Percentiles rank a stretch among this genome's conserved stretches.
phyloP scores from a whole-genome alignment of 1,284 basidiomycete species.

The Coniophora puteana region DNA sequence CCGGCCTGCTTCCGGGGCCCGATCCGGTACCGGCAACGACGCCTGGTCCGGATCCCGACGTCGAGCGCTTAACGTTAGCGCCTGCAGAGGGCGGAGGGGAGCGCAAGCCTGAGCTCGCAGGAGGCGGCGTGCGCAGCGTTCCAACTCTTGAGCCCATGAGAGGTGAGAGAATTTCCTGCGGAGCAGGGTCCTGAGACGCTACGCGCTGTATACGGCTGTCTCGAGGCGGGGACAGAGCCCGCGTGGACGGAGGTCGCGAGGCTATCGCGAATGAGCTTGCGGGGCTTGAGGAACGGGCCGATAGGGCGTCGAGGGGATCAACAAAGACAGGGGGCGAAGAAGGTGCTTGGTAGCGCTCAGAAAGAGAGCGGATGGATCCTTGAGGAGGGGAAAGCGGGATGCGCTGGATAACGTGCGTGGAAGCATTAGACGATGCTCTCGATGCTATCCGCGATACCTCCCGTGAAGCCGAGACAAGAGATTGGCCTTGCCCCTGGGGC shows the following conservation, averaged over 20 bases:
- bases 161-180: slow-evolving; percentile 5
- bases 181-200: not conserved
- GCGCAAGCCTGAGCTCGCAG: no score
- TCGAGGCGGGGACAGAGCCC: not conserved
- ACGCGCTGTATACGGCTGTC: not conserved
- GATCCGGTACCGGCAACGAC: no score
- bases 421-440: slow-evolving; percentile 12
- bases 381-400: no score
- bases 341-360: slow-evolving; percentile 28
- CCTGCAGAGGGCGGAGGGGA: no score
- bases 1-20: no score
- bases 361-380: slow-evolving; percentile 27
- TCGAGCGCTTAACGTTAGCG: no score
- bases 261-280: not conserved
- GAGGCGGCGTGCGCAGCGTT: no score
- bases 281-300: slow-evolving; percentile 5
- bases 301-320: slow-evolving; percentile 20
- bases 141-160: slow-evolving; percentile 18
- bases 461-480: slow-evolving; percentile 1
- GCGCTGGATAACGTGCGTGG: no score
- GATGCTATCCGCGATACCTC: not conserved
- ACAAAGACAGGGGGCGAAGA: slow-evolving; percentile 24
- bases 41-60: no score
- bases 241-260: not conserved
- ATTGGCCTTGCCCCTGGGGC: not conserved